phyloP scores from a whole-genome alignment of 2,329 filamentous ascomycete genomes.

The Xylaria sp. region DNA sequence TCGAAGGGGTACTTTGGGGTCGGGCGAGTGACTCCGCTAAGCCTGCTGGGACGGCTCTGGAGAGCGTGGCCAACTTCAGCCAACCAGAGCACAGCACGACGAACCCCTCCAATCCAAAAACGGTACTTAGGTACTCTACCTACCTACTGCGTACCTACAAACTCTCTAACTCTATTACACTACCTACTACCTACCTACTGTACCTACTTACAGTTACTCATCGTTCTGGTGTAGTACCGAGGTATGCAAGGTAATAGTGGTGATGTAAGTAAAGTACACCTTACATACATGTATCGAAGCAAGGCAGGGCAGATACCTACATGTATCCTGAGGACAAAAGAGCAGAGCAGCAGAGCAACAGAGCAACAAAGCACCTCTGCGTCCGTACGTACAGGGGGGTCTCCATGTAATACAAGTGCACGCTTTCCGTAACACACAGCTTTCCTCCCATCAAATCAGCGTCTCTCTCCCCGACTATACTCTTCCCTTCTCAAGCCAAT shows the following conservation, averaged over 20 bases:
- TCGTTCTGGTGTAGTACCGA: too few relatives aligned
- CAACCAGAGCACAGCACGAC: background rate
- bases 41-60: background rate
- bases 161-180: too few relatives aligned
- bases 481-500: background rate
- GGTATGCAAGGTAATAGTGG: too few relatives aligned
- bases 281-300: too few relatives aligned
- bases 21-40: slow-evolving; percentile 37
- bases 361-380: background rate
- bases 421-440: background rate
- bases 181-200: background rate
- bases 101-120: background rate
- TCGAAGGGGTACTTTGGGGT: slow-evolving; percentile 39
- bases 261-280: too few relatives aligned
- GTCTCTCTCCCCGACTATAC: background rate
- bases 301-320: too few relatives aligned
- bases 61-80: background rate
- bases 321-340: background rate
- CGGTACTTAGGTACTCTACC: too few relatives aligned
- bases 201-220: too few relatives aligned
- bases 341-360: background rate
- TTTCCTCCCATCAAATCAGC: slow-evolving; percentile 15
- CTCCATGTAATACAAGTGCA: background rate
- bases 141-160: background rate
- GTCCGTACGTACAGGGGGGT: background rate